A percentile compares a stretch with the other conserved stretches of the same genome.
Evolutionary conservation across 352 stramenopile genomes (phyloP).

Genomic region (Stramenopiles sp.): DNA sequence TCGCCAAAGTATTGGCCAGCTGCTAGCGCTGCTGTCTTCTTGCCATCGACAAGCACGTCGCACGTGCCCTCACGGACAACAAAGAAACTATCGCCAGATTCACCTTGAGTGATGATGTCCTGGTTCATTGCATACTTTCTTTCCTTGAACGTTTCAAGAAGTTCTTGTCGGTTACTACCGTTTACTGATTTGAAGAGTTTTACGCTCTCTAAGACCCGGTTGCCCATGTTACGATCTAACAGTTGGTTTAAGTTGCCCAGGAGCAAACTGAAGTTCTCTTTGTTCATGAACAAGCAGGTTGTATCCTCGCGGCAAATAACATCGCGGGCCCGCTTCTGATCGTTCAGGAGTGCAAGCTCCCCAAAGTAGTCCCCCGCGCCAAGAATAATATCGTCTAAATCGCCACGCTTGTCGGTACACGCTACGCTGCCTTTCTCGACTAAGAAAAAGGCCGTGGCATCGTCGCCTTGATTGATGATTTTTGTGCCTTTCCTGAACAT

Average conservation of each 20-base stretch:
- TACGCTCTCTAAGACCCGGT: conserved; percentile 29
- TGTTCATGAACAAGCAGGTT: conserved; percentile 50
- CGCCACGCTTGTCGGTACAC: neutral
- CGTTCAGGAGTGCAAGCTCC: conserved; percentile 73
- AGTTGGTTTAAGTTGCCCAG: conserved; percentile 68
- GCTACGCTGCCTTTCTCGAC: neutral
- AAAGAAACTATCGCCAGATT: conserved; percentile 86
- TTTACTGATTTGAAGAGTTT: conserved; percentile 41
- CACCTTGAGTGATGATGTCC: conserved; percentile 28
- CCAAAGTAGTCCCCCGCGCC: conserved; percentile 68
- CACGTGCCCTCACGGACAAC: conserved; percentile 83
- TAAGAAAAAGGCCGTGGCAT: conserved; percentile 23
- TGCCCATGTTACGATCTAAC: conserved; percentile 46
- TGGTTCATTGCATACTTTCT: conserved; percentile 26
- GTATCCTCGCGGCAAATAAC: conserved; percentile 56
- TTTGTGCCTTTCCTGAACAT: conserved; percentile 30
- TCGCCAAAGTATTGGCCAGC: conserved; percentile 40
- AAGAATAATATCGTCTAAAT: conserved; percentile 25
- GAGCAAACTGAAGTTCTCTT: conserved; percentile 82
- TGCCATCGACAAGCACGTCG: conserved; percentile 33
- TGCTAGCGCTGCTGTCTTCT: conserved; percentile 10
- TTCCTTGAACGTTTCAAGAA: conserved; percentile 36
- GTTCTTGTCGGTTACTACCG: conserved; percentile 34
- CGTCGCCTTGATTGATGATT: conserved; percentile 59
- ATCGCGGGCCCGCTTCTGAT: conserved; percentile 70